Percentiles rank a stretch among this genome's conserved stretches.
These are phyloP conservation scores for Venturia nashicola DNA, from an alignment of 2,329 filamentous ascomycete species.

Conservation along the genomic window DNA sequence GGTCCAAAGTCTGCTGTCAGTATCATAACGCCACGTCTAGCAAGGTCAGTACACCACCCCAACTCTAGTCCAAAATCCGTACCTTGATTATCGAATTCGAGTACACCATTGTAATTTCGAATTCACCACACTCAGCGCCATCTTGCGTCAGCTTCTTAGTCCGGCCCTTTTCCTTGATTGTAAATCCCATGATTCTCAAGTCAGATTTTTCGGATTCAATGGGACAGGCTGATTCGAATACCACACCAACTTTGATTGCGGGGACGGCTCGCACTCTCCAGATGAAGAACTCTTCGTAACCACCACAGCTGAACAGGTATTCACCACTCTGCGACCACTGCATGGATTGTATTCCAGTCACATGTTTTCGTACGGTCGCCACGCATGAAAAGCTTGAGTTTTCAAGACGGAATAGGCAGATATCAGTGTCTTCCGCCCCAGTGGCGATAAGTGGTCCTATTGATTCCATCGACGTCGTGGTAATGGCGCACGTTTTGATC, in stretches of 20 bases:
- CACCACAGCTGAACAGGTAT: conserved; percentile 75
- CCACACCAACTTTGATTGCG: conserved; percentile 38
- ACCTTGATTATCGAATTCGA: conserved; percentile 72
- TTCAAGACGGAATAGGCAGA: conserved; percentile 48
- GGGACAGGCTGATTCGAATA: conserved; percentile 38
- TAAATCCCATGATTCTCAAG: conserved; percentile 71
- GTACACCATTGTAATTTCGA: conserved; percentile 59
- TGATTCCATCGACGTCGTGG: conserved; percentile 14
- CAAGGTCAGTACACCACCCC: conserved; percentile 12
- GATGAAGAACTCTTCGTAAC: conserved; percentile 77
- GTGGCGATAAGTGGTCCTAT: conserved; percentile 43
- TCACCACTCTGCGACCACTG: conserved; percentile 55
- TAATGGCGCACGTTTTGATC: conserved; percentile 52
- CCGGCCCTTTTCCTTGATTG: conserved; percentile 30
- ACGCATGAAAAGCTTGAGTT: conserved; percentile 9
- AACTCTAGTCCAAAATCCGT: conserved; percentile 10
- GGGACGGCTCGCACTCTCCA: conserved; percentile 56
- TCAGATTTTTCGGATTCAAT: conserved; percentile 46
- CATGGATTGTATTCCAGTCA: conserved; percentile 70
- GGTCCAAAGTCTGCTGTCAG: conserved; percentile 10
- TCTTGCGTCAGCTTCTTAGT: conserved; percentile 14
- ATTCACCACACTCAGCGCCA: conserved; percentile 17
- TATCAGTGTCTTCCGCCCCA: conserved; percentile 58
- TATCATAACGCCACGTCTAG: conserved; percentile 33
- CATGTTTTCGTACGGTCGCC: conserved; percentile 54